Evolutionary conservation across 352 stramenopile genomes (phyloP).

Genomic region (Globisporangium uncinulatum): DNA sequence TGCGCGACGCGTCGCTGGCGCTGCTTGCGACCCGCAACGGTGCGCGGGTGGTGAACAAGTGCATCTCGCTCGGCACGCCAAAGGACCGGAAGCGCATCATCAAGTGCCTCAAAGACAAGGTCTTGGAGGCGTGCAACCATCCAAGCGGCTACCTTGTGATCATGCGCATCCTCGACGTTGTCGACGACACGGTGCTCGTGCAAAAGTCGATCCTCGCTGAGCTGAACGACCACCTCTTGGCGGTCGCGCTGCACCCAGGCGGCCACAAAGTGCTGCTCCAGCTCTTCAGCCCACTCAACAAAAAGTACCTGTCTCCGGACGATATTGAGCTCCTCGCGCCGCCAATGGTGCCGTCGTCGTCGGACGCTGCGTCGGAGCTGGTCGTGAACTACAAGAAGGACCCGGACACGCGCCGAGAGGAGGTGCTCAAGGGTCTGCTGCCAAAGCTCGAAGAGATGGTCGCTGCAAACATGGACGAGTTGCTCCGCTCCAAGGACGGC

Average conservation of each 20-base stretch:
- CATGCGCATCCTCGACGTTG: conserved; percentile 83
- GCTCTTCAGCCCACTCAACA: conserved; percentile 72
- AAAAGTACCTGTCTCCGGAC: conserved; percentile 78
- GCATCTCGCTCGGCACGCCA: conserved; percentile 68
- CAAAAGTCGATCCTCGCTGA: conserved; percentile 87
- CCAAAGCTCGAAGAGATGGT: conserved; percentile 83
- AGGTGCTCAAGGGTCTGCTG: conserved; percentile 70
- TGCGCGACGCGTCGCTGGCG: conserved; percentile 79
- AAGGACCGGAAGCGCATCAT: conserved; percentile 92
- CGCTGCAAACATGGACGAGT: conserved; percentile 37
- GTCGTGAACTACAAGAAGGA: conserved; percentile 89
- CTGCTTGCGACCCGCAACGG: conserved; percentile 86
- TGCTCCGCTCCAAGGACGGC: conserved; percentile 78
- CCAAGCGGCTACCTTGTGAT: conserved; percentile 89
- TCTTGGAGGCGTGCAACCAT: conserved; percentile 86
- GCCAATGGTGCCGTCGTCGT: conserved; percentile 60
- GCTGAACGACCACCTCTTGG: conserved; percentile 69
- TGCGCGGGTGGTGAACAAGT: conserved; percentile 83
- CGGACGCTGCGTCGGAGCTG: conserved; percentile 49
- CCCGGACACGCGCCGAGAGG: conserved; percentile 61
- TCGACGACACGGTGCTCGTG: conserved; percentile 88
- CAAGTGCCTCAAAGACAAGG: conserved; percentile 89
- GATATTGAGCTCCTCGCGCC: conserved; percentile 67
- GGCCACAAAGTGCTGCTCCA: conserved; percentile 80
- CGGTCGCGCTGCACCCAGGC: conserved; percentile 63